Percentiles rank a stretch among this genome's conserved stretches.
These are phyloP conservation scores for Pythium graminicola DNA, from an alignment of 352 stramenopile species.

Conservation along the genomic window DNA sequence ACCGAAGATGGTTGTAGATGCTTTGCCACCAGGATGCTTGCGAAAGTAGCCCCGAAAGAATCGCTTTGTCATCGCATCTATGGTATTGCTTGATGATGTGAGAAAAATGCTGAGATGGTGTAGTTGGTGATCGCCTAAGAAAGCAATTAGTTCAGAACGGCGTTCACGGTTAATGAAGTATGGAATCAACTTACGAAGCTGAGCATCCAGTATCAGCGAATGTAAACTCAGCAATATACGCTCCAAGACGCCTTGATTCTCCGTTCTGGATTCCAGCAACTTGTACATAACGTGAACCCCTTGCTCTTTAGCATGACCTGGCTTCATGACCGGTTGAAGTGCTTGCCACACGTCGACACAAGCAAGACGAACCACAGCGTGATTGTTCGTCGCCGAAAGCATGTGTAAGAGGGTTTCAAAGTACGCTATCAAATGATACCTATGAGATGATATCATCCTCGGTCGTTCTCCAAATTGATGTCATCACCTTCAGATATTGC, in stretches of 20 bases:
- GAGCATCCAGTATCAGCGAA: conserved; percentile 11
- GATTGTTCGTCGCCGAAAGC: not conserved
- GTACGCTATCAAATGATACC: conserved; percentile 8
- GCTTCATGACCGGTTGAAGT: conserved; percentile 18
- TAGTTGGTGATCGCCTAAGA: conserved; percentile 15
- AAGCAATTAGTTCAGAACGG: not conserved
- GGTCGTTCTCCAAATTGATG: too few relatives aligned
- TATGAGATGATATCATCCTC: not conserved
- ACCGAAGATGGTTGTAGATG: conserved; percentile 15
- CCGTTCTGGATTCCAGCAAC: not conserved
- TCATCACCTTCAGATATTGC: conserved; percentile 12
- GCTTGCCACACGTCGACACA: conserved; percentile 20
- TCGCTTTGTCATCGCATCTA: not conserved
- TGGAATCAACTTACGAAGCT: conserved; percentile 8
- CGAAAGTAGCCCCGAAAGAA: conserved; percentile 17
- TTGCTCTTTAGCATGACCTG: conserved; percentile 17
- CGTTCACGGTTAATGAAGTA: not conserved
- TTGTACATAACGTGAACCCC: conserved; percentile 8
- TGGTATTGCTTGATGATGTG: not conserved
- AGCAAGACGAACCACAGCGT: not conserved
- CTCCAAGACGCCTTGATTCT: not conserved
- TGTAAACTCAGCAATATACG: conserved; percentile 16
- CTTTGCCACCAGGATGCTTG: conserved; percentile 1
- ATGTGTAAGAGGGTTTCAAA: conserved; percentile 5
- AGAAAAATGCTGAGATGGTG: conserved; percentile 15